These are phyloP conservation scores for Tubosaeta sp. DNA, from an alignment of 768 basidiomycete species.

Conservation along the genomic window DNA sequence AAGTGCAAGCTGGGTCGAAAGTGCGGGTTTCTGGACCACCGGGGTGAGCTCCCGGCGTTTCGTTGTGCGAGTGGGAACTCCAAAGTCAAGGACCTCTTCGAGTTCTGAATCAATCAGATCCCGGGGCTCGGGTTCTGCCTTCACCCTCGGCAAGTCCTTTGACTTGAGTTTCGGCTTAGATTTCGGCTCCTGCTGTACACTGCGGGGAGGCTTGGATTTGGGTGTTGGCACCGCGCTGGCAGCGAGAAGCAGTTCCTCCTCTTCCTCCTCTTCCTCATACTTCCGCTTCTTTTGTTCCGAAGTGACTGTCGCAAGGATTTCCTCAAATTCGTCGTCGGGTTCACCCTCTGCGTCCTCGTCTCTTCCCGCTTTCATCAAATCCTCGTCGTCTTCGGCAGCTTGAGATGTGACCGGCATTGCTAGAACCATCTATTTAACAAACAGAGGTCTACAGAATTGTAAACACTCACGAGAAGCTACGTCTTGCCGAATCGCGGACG, in stretches of 20 bases:
- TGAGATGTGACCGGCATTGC: constrained; percentile 17
- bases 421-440: constrained; percentile 6
- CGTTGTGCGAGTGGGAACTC: constrained; percentile 37
- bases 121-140: constrained; percentile 14
- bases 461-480: constrained; percentile 22
- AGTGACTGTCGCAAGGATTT: constrained; percentile 32
- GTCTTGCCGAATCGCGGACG: constrained; percentile 16
- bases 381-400: constrained; percentile 24
- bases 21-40: constrained; percentile 15
- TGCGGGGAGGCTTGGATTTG: constrained; percentile 31
- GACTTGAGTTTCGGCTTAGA: constrained; percentile 27
- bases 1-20: constrained; percentile 34
- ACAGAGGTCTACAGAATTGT: background rate
- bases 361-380: constrained; percentile 27
- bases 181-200: constrained; percentile 16
- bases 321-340: constrained; percentile 43
- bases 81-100: constrained; percentile 49
- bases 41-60: constrained; percentile 31
- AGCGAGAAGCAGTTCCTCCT: constrained; percentile 31
- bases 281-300: constrained; percentile 28
- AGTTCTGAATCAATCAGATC: constrained; percentile 28
- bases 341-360: constrained; percentile 38
- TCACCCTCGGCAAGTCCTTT: constrained; percentile 21
- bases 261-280: constrained; percentile 25
- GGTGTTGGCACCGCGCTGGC: constrained; percentile 17